Conservation (phyloP, 2,329 filamentous ascomycete species). For the Fusarium hostae region DNA sequence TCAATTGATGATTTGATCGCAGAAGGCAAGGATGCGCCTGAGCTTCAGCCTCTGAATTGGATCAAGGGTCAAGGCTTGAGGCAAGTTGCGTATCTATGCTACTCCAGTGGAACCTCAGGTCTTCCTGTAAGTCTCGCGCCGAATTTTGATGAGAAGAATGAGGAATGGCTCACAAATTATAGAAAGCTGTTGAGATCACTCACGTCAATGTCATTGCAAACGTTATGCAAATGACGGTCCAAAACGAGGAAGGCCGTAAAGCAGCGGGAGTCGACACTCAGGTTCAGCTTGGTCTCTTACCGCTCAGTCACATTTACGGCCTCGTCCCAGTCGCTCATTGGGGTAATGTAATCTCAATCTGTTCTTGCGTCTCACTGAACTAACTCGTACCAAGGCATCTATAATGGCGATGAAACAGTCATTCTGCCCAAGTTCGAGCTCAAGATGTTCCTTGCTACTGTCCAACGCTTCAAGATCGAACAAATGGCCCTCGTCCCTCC, state of each 20-base stretch:
- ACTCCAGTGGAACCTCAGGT: conserved; percentile 83
- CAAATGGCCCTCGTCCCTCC: conserved; percentile 79
- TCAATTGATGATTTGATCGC: conserved; percentile 74
- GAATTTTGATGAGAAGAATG: background rate
- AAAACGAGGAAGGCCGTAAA: conserved; percentile 53
- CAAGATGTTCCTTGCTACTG: conserved; percentile 68
- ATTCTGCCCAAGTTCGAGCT: conserved; percentile 83
- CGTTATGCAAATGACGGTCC: conserved; percentile 69
- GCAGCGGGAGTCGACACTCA: conserved; percentile 52
- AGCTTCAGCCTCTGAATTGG: conserved; percentile 69
- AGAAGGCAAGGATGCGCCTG: conserved; percentile 65
- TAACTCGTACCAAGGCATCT: conserved; percentile 59
- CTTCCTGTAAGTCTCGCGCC: conserved; percentile 66
- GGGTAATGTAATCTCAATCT: background rate
- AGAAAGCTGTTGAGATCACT: conserved; percentile 88
- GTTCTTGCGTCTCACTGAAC: conserved; percentile 51
- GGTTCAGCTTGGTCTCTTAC: conserved; percentile 74
- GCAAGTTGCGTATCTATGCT: conserved; percentile 80
- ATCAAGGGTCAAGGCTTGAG: conserved; percentile 71
- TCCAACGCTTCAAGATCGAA: conserved; percentile 76
- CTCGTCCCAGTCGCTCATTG: conserved; percentile 72
- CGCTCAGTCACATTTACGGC: conserved; percentile 85
- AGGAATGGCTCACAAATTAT: conserved; percentile 7
- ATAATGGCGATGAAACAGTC: conserved; percentile 78
- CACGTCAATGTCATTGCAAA: conserved; percentile 84